These are phyloP conservation scores for Exophiala dermatitidis DNA, from an alignment of 2,329 filamentous ascomycete genomes.

Conservation along the genomic window DNA sequence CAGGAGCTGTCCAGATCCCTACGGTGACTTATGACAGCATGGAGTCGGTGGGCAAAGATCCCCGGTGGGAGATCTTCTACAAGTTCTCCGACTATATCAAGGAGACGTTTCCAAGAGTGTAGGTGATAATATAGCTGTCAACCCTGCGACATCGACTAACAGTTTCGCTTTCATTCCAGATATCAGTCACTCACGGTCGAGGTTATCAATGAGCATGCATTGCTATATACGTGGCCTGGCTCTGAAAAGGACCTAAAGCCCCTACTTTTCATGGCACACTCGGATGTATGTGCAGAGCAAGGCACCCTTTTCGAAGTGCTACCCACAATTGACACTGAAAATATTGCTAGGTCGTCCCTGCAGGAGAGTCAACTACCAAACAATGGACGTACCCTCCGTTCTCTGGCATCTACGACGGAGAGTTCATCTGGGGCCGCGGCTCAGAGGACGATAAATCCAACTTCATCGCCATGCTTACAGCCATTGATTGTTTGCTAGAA, in stretches of 20 bases:
- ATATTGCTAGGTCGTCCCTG: slow-evolving; percentile 45
- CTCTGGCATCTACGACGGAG: slow-evolving; percentile 51
- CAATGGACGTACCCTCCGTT: slow-evolving; percentile 57
- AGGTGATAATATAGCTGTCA: neutral
- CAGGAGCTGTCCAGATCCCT: slow-evolving; percentile 47
- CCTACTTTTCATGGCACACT: slow-evolving; percentile 55
- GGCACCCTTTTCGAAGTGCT: no score
- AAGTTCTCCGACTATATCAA: slow-evolving; percentile 47
- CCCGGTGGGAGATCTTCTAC: slow-evolving; percentile 53
- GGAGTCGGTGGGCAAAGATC: slow-evolving; percentile 48
- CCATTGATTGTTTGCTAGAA: slow-evolving; percentile 49
- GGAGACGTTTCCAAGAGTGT: slow-evolving; percentile 47
- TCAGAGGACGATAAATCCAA: slow-evolving; percentile 56
- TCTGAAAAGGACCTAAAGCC: slow-evolving; percentile 46
- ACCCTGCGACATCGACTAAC: neutral
- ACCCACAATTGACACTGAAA: neutral
- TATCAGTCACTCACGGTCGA: slow-evolving; percentile 31
- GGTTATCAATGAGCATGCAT: slow-evolving; percentile 52
- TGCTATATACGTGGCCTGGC: slow-evolving; percentile 54
- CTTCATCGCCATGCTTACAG: slow-evolving; percentile 51
- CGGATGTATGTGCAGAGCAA: slow-evolving; percentile 41
- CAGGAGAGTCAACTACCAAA: slow-evolving; percentile 42
- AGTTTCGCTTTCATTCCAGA: neutral
- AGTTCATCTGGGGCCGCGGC: slow-evolving; percentile 56
- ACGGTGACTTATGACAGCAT: slow-evolving; percentile 52